Percentiles rank a stretch among this genome's conserved stretches.
Conservation (phyloP, 768 basidiomycete species). For the Suillus lakei region DNA sequence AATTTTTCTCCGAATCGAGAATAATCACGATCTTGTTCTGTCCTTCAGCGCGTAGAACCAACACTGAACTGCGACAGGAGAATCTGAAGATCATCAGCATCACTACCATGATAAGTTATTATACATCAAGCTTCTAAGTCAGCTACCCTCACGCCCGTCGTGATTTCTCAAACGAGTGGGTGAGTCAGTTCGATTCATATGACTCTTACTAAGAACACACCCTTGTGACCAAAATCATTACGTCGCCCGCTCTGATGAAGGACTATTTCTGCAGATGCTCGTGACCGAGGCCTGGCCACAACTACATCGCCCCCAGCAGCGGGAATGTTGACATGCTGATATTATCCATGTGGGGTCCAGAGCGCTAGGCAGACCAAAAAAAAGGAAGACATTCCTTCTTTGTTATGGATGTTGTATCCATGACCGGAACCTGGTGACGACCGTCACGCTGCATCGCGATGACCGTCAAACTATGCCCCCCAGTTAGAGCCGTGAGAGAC, state of each 20-base stretch:
- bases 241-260: neutral
- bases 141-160: no score
- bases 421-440: neutral
- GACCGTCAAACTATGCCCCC: no score
- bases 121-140: no score
- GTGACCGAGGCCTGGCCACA: neutral
- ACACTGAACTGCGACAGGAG: no score
- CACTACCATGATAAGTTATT: no score
- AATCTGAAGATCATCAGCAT: no score
- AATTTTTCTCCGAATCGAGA: neutral
- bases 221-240: no score
- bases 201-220: no score
- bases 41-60: neutral
- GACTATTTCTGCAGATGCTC: neutral
- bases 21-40: neutral
- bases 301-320: neutral
- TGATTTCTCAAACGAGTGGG: no score
- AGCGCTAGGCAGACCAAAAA: neutral
- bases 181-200: no score
- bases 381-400: neutral
- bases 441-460: no score
- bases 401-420: neutral
- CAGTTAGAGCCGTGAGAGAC: no score
- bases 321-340: neutral
- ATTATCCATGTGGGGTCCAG: neutral